These are phyloP conservation scores for Cutaneotrichosporon sp. DNA, from an alignment of 1,284 basidiomycete species.

Conservation along the genomic window DNA sequence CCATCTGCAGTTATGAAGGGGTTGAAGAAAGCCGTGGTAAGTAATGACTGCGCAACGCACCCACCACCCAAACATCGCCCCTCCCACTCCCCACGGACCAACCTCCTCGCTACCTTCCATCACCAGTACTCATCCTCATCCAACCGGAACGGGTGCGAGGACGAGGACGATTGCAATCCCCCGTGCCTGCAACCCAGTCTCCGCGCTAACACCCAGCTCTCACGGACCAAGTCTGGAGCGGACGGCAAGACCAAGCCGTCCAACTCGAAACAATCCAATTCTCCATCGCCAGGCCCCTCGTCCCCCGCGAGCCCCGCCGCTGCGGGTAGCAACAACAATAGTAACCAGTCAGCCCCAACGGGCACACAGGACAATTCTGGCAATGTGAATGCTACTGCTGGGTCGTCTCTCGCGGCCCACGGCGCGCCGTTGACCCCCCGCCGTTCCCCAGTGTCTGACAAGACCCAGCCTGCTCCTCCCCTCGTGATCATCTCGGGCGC, in stretches of 20 bases:
- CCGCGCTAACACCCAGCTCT: slow-evolving; percentile 20
- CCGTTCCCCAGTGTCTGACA: slow-evolving; percentile 44
- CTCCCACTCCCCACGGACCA: background rate
- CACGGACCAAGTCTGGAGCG: slow-evolving; percentile 38
- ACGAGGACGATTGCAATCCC: too few relatives aligned
- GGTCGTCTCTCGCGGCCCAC: slow-evolving; percentile 7
- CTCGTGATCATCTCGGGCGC: slow-evolving; percentile 74
- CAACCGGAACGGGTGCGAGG: too few relatives aligned
- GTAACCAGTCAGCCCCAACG: background rate
- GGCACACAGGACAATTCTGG: background rate
- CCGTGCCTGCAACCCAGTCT: too few relatives aligned
- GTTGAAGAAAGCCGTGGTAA: slow-evolving; percentile 80
- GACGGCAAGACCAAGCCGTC: slow-evolving; percentile 44
- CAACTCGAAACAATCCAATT: slow-evolving; percentile 48
- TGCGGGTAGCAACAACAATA: background rate
- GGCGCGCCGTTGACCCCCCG: slow-evolving; percentile 47
- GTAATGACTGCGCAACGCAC: slow-evolving; percentile 14
- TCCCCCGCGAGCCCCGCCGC: slow-evolving; percentile 2
- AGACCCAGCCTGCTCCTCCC: slow-evolving; percentile 60
- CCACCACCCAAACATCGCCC: background rate
- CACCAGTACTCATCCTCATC: too few relatives aligned
- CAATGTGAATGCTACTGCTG: slow-evolving; percentile 4
- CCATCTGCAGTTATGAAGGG: slow-evolving; percentile 59
- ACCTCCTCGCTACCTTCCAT: background rate
- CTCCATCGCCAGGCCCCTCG: slow-evolving; percentile 24